phyloP scores from a whole-genome alignment of 441 rosid species.

The Raphanus hybrid region DNA sequence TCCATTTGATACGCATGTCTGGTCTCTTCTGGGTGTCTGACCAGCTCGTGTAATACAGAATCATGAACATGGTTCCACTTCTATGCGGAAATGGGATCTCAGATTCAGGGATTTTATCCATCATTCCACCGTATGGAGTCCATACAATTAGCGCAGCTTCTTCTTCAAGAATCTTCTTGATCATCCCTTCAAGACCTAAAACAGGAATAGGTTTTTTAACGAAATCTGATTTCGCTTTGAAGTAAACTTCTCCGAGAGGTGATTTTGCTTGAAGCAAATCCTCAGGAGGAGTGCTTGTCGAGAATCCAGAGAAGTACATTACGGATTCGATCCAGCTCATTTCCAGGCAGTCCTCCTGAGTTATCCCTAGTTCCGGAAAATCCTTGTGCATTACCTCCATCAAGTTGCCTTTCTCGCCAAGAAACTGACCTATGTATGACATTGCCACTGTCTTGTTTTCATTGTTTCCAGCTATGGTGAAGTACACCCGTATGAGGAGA shows the following conservation, averaged over 20 bases:
- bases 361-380: conserved; percentile 66
- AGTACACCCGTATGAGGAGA: conserved; percentile 62
- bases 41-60: conserved; percentile 53
- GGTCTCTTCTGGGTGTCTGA: conserved; percentile 23
- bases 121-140: conserved; percentile 68
- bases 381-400: conserved; percentile 46
- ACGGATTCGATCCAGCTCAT: conserved; percentile 71
- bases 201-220: conserved; percentile 50
- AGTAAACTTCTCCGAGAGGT: conserved; percentile 46
- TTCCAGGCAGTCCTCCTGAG: conserved; percentile 51
- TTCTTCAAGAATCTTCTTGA: conserved; percentile 53
- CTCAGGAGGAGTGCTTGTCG: conserved; percentile 47
- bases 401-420: conserved; percentile 50
- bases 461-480: conserved; percentile 33
- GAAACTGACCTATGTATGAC: conserved; percentile 55
- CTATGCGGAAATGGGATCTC: conserved; percentile 63
- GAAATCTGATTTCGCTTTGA: conserved; percentile 71
- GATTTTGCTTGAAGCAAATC: conserved; percentile 63
- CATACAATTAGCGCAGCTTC: conserved; percentile 56
- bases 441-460: conserved; percentile 45
- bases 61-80: conserved; percentile 52
- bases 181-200: conserved; percentile 42
- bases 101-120: conserved; percentile 48
- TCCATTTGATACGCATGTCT: conserved; percentile 41
- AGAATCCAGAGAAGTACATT: conserved; percentile 57